Base-by-base conservation (phyloP, 1,139 yeast species). In the Blastobotrys malaysiensis region DNA sequence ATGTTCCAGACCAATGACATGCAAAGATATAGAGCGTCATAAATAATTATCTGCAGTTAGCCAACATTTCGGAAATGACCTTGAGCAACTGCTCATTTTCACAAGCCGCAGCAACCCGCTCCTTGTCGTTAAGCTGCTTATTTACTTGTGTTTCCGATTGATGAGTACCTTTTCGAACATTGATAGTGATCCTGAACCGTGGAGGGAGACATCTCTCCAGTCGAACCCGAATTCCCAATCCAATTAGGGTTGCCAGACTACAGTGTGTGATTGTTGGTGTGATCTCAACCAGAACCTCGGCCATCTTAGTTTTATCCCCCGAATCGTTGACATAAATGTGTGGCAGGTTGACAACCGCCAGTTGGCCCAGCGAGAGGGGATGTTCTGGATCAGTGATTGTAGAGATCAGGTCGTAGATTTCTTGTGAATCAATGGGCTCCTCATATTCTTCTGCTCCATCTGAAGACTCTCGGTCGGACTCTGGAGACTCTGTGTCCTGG, bases 211-310 rank as follows among this genome's bases (percentile, higher is more conserved):
- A 82, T 63, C 99, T 75, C 61, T 93, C 97, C 54, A 95, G 75
- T 36, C 99, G 77, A 1, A 95, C 99, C 52, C 98, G 76, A 54
- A 95, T 88, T 0, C 99, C 99, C 43, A 95, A 77, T 0, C 99
- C 99, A 58, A 95, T 93, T 55, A 95, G 80, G 0, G 99, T 95
- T 1, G 99, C 99, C 59, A 95, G 76, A 0, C 97, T 88, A 67
- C 99, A 95, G 68, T 95, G 99, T 0, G 99, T 93, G 63, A 95
- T 93, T 0, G 99, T 95, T 0, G 99, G 99, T 0, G 99, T 95
- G 60, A 95, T 91, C 63, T 81, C 83, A 43, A 95, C 89, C 21
- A 82, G 68, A 0, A 95, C 89, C 59, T 86, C 89, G 0, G 95
- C 87, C 65, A 88, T 80, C 46, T 81, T 81, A 13, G 71, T 65